Percentiles rank a stretch among this genome's conserved stretches.
Evolutionary conservation across 139 green algal genomes (phyloP).

Genomic region (Closterium sp.): DNA sequence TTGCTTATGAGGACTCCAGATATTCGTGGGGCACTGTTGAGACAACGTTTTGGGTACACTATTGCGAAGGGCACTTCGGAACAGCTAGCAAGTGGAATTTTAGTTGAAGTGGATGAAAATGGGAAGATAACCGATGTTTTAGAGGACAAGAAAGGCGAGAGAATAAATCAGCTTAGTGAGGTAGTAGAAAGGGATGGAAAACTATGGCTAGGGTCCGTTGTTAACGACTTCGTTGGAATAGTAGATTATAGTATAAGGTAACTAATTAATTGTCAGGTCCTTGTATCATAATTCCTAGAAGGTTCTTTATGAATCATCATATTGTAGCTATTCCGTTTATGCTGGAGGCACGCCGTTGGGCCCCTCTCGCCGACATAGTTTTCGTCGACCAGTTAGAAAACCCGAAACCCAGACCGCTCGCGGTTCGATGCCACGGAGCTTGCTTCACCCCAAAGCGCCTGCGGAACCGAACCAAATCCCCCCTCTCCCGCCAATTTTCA

Average conservation of each 20-base stretch:
- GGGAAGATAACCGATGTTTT: constrained; percentile 13
- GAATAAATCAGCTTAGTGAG: neutral
- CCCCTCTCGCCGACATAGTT: neutral
- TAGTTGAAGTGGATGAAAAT: constrained; percentile 16
- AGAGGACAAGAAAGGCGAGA: constrained; percentile 11
- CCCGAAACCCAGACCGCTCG: neutral
- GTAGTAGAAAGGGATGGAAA: constrained; percentile 7
- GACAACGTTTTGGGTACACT: neutral
- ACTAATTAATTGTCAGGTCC: too few species aligned
- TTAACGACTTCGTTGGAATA: constrained; percentile 2
- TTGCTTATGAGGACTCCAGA: neutral
- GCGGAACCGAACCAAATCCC: neutral
- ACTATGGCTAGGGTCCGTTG: constrained; percentile 23
- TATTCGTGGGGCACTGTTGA: neutral
- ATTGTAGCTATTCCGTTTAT: neutral
- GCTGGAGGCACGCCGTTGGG: neutral
- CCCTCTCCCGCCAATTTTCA: neutral
- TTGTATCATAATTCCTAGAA: too few species aligned
- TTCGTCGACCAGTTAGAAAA: neutral
- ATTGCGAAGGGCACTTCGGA: neutral
- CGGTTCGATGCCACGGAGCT: neutral
- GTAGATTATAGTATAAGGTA: neutral
- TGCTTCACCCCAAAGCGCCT: neutral
- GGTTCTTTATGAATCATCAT: too few species aligned
- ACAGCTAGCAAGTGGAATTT: neutral